Evolutionary conservation across 1,139 yeast genomes (phyloP), one percentile per base, ranked within the genome.

Genomic region (Saccharomyces hybrid): DNA sequence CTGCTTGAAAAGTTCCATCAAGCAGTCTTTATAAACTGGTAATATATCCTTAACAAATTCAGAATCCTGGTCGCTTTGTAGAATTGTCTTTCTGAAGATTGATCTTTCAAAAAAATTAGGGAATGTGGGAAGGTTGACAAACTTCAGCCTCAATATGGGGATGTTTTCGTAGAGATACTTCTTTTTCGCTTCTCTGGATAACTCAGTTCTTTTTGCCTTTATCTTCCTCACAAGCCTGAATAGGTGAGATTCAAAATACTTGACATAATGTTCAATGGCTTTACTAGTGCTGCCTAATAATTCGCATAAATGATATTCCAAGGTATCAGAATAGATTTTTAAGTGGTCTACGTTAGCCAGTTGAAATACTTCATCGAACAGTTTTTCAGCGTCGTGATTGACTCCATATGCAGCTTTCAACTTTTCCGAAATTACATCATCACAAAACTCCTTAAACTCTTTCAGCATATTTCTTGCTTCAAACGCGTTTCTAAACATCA

Each of bases 391-490:
- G 11, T 38, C 44, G 11, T 38, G 44, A 11, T 9, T 38, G n/a
- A 5, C 4, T 11, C 44, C 44, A 11, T 38, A 38, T 38, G 44
- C 44, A 4, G 25, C 25, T 13, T 20, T 28, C 11, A 56, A 46
- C 32, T 44, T 28, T 11, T 41, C 28, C 16, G 31, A 28, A 8
- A 53, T 47, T 6, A 53, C 30, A 13, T 48, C 46, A 23, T 28
- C 41, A 32, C 50, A 55, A n/a, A 53, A 48, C 4, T 44, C 48
- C 38, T 48, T 48, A 6, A 56, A 52, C 13, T 51, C 38, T 9
- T 26, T 8, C 27, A 47, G 13, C 49, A 47, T 51, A 8, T 50
- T 51, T 44, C 56, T 56, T 2, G 59, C 51, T 23, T 42, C 53
- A 28, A 46, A 56, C 31, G 57, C 52, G 20, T 38, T 28, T 27